Percentiles rank a stretch among this genome's conserved stretches.
phyloP scores from a whole-genome alignment of 441 rosid genomes.

The Populus tomentosa region DNA sequence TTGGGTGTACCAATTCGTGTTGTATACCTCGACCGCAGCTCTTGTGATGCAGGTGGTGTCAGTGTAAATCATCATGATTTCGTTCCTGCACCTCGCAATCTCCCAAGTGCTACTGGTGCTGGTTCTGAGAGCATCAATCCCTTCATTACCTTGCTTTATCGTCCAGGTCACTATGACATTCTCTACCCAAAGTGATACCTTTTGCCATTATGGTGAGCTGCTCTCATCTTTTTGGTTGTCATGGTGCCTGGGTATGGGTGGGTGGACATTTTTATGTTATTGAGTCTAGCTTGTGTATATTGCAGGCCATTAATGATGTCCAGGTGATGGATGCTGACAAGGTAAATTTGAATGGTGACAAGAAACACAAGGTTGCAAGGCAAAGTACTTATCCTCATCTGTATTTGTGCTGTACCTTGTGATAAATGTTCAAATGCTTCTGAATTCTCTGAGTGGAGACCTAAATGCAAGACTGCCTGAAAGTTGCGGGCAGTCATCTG shows the following conservation, averaged over 20 bases:
- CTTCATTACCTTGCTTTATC: constrained; percentile 82
- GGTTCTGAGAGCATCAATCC: constrained; percentile 39
- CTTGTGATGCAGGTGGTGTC: constrained; percentile 68
- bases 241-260: not conserved
- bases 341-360: constrained; percentile 1
- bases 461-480: constrained; percentile 12
- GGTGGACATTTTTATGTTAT: not conserved
- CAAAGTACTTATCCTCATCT: constrained; percentile 16
- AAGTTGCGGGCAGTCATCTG: constrained; percentile 2
- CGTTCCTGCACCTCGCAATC: constrained; percentile 42
- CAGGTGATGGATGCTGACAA: not conserved
- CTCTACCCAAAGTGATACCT: constrained; percentile 69
- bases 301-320: constrained; percentile 26
- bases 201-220: constrained; percentile 26
- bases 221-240: not conserved
- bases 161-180: constrained; percentile 97
- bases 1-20: constrained; percentile 89
- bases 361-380: constrained; percentile 12
- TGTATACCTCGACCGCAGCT: constrained; percentile 91
- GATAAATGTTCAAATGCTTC: constrained; percentile 17
- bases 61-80: constrained; percentile 92
- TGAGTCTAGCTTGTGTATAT: not conserved
- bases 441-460: constrained; percentile 10
- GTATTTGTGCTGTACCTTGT: constrained; percentile 19
- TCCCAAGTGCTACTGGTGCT: constrained; percentile 19